Base-by-base conservation (phyloP, 768 basidiomycete genomes). In the Pleurotus tuber-regium region DNA sequence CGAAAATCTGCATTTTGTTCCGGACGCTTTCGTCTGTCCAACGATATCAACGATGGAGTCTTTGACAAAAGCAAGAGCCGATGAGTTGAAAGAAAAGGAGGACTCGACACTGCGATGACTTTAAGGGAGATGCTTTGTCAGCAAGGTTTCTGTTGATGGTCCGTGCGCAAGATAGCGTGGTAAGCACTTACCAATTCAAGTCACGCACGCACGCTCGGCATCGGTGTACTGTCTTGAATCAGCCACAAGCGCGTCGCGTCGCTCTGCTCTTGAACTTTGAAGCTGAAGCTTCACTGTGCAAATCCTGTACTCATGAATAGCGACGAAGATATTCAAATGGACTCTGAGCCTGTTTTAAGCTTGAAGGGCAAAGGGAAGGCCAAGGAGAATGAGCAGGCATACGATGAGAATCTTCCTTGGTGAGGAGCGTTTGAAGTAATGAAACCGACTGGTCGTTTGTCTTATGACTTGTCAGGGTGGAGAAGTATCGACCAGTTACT, bases 401-500 rank as follows among this genome's bases (percentile, higher is more conserved):
- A 68, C 21, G 77, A 80, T 53, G 89, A 93, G 29, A 87, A 78
- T 55, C 69, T 98, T 29, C 94, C 94, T 35, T 98, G 94, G 94
- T 94, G 61, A 61, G 79, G 64, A 43, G 35, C 42, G 21, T 10
- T 43, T n/a, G n/a, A n/a, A n/a, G 28, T 23, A 10, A 9, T 44
- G 11, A 24, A 53, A 51, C 18, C 42, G 31, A 12, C 38, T 16
- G 31, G 4, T 23, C 9, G 53, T 52, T 3, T 10, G 25, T 30
- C 49, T 60, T 44, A 61, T 29, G 48, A 50, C 44, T 38, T 50
- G 28, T 39, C 57, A 96, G 96, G 96, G 97, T 98, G 30, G 96
- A 99, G 69, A 98, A 98, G 70, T 98, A 98, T 70, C 74, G 97
- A 49, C 97, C 97, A 10, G 87, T 86, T 7, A 87, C 88, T 2